Evolutionary conservation across 768 basidiomycete species (phyloP).

Genomic region (Tephrocybe rancida): DNA sequence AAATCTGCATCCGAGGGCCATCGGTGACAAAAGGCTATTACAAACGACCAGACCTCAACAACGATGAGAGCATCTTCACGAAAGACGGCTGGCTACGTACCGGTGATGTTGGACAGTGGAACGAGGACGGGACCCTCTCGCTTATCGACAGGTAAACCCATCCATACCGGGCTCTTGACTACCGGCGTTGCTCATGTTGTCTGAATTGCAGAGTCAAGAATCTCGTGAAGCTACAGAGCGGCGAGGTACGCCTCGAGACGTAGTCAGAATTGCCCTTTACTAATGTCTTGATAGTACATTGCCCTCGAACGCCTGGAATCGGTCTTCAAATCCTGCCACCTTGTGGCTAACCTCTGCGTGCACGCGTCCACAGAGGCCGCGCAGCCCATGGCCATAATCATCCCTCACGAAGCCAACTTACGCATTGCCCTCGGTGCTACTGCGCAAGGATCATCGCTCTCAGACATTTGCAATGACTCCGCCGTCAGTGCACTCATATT

Average conservation of each 20-base stretch:
- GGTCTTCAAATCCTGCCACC: slow-evolving; percentile 81
- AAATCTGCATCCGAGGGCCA: slow-evolving; percentile 87
- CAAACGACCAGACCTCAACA: slow-evolving; percentile 89
- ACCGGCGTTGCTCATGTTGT: too few relatives aligned
- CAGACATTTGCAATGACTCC: slow-evolving; percentile 56
- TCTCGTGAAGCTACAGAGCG: slow-evolving; percentile 22
- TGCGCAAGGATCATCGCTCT: slow-evolving; percentile 25
- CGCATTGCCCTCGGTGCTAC: slow-evolving; percentile 29
- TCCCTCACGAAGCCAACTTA: slow-evolving; percentile 77
- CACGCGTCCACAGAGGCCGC: slow-evolving; percentile 73
- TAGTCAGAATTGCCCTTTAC: too few relatives aligned
- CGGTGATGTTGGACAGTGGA: slow-evolving; percentile 95
- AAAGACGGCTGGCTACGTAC: slow-evolving; percentile 93
- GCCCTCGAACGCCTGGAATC: slow-evolving; percentile 89
- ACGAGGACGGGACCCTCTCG: slow-evolving; percentile 84
- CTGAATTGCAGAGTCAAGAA: slow-evolving; percentile 11
- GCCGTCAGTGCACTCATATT: slow-evolving; percentile 61
- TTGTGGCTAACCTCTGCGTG: slow-evolving; percentile 81
- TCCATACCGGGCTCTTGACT: too few relatives aligned
- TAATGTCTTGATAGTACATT: slow-evolving; percentile 60
- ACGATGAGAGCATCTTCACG: slow-evolving; percentile 81
- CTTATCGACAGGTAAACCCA: slow-evolving; percentile 78
- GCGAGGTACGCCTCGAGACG: slow-evolving; percentile 15
- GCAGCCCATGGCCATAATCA: slow-evolving; percentile 82
- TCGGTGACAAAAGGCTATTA: slow-evolving; percentile 88